Evolutionary conservation across 345 rosid genomes (phyloP).

Genomic region (Euphorbia pulcherrima): DNA sequence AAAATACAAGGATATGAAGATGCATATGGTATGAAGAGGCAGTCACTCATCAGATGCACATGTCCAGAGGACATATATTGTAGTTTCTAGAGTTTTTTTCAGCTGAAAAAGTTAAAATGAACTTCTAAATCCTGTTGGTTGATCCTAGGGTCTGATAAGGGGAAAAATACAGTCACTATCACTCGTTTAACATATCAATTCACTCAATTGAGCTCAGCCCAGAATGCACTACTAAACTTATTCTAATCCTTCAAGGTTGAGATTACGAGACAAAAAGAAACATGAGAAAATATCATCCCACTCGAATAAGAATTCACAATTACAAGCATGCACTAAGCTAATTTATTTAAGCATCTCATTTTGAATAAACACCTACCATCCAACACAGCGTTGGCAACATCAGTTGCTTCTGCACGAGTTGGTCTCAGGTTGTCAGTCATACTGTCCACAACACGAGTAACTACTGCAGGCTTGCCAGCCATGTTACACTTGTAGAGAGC

Average conservation of each 20-base stretch:
- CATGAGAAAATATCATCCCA: neutral
- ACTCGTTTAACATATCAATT: neutral
- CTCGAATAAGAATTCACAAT: neutral
- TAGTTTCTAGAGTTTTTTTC: neutral
- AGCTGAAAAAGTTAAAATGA: neutral
- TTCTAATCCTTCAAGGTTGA: neutral
- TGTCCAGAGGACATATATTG: neutral
- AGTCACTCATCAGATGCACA: neutral
- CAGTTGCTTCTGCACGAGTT: conserved; percentile 98
- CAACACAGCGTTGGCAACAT: conserved; percentile 97
- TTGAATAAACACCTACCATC: conserved; percentile 50
- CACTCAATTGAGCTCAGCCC: neutral
- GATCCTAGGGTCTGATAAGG: neutral
- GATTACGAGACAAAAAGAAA: neutral
- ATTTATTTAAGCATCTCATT: conserved; percentile 3
- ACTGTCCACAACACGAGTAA: conserved; percentile 96
- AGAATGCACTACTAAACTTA: neutral
- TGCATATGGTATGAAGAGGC: neutral
- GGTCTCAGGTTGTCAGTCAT: conserved; percentile 95
- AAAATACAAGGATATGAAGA: neutral
- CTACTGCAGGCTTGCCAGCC: conserved; percentile 96
- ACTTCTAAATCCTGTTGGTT: neutral
- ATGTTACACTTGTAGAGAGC: conserved; percentile 95
- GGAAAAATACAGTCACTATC: neutral
- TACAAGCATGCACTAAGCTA: neutral